Evolutionary conservation across 2,329 filamentous ascomycete genomes (phyloP), one percentile per base, ranked within the genome.

Genomic region (Hypoxylon sp.): DNA sequence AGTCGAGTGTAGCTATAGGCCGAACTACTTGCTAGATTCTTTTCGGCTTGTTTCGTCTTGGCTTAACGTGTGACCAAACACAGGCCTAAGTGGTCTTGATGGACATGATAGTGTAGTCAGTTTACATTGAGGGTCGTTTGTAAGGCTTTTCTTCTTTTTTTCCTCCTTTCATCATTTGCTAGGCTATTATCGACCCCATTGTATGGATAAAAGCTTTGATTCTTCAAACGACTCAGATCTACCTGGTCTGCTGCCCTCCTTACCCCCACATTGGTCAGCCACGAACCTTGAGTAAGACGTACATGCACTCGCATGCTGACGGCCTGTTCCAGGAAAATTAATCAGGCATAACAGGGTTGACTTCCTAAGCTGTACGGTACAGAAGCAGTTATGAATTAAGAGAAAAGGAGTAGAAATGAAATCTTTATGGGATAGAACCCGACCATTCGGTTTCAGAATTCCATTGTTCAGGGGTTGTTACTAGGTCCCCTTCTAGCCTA

Each of bases 21-120:
- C 72, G 52, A 62, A 54, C 48, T 59, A 70, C 42, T 53, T 48
- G 42, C 53, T 58, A 48, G 55, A 52, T 64, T 61, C 60, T 62
- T 64, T 67, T 71, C 72, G 73, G 72, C 70, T 72, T 77, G 79
- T 80, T 79, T 80, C 78, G 78, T 73, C 74, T 72, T 74, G 72
- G 74, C 71, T 72, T 64, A 70, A 69, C 51, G 71, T 59, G 62
- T 31, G 64, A 63, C 63, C 69, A 74, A 72, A 71, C 67, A 74
- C 67, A 59, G 56, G 54, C 57, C 70, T 69, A 65, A 70, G 56
- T 71, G 67, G 68, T 26, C 31, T 59, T 17, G 39, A 17, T 50
- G 19, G 48, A 55, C 55, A 64, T 46, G 61, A 35, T 42, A 44
- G 39, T 39, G n/a, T 56, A 33, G 24, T 33, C 13, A 33, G 10